Evolutionary conservation across 352 stramenopile species (phyloP).

Genomic region (Pythium chondricola): DNA sequence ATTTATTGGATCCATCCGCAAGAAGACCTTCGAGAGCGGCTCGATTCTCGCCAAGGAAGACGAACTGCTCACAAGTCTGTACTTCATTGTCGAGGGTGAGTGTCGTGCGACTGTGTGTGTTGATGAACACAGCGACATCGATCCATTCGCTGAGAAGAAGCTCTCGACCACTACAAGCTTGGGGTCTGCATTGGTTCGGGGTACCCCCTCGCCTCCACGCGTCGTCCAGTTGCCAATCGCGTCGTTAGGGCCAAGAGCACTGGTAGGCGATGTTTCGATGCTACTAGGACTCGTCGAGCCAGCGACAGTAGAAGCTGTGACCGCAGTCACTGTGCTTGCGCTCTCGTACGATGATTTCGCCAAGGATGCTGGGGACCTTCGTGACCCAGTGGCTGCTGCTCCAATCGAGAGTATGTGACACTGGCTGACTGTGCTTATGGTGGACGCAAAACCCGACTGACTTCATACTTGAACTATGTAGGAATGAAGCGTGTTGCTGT

Average conservation of each 20-base stretch:
- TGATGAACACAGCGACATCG: slow-evolving; percentile 4
- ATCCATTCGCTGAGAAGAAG: slow-evolving; percentile 17
- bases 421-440: not conserved
- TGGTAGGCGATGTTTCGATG: slow-evolving; percentile 18
- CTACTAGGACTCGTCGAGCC: slow-evolving; percentile 14
- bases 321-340: slow-evolving; percentile 14
- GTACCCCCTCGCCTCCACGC: not conserved
- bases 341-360: slow-evolving; percentile 15
- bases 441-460: no score
- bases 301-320: slow-evolving; percentile 19
- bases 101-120: slow-evolving; percentile 19
- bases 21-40: slow-evolving; percentile 21
- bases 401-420: slow-evolving; percentile 20
- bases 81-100: slow-evolving; percentile 22
- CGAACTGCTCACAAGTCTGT: slow-evolving; percentile 5
- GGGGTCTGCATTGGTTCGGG: slow-evolving; percentile 1
- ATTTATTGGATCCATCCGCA: slow-evolving; percentile 19
- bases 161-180: slow-evolving; percentile 1
- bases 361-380: slow-evolving; percentile 32
- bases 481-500: slow-evolving; percentile 39
- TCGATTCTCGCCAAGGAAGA: slow-evolving; percentile 15
- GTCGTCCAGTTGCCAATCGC: slow-evolving; percentile 14
- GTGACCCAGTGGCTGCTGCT: slow-evolving; percentile 22
- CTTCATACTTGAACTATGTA: no score
- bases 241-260: slow-evolving; percentile 12